Percentiles rank a stretch among this genome's conserved stretches.
phyloP scores from a whole-genome alignment of 2,329 filamentous ascomycete genomes.

The Curvularia sp. region DNA sequence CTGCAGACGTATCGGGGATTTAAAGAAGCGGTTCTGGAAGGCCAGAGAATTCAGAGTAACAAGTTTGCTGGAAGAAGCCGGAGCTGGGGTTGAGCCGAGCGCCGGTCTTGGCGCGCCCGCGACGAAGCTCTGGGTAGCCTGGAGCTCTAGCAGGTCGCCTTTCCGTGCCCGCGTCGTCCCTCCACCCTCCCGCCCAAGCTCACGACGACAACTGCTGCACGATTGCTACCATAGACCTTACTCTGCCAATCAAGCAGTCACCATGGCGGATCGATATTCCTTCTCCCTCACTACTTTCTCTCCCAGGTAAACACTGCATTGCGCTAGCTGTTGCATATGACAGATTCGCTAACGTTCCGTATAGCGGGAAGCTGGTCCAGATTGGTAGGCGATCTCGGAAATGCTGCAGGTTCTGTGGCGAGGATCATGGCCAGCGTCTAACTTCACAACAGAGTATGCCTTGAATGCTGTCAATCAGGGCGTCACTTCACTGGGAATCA shows the following conservation, averaged over 20 bases:
- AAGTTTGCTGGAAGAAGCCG: conserved; percentile 15
- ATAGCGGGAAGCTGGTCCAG: conserved; percentile 97
- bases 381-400: conserved; percentile 71
- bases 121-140: conserved; percentile 40
- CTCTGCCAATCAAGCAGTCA: conserved; percentile 18
- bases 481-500: conserved; percentile 97
- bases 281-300: conserved; percentile 99
- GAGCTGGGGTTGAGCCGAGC: conserved; percentile 22
- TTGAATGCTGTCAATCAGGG: conserved; percentile 99
- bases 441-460: conserved; percentile 79
- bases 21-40: conserved; percentile 27
- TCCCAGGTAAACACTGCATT: conserved; percentile 75
- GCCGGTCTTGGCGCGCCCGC: conserved; percentile 27
- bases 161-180: conserved; percentile 23
- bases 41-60: conserved; percentile 20
- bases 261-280: conserved; percentile 97
- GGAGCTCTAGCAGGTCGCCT: conserved; percentile 41
- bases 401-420: neutral
- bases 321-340: conserved; percentile 29
- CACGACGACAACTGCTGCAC: conserved; percentile 7
- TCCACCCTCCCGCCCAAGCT: conserved; percentile 20
- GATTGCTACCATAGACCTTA: conserved; percentile 4
- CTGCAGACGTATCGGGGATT: conserved; percentile 18
- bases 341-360: conserved; percentile 55
- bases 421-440: conserved; percentile 20